Conservation (phyloP, 2,329 filamentous ascomycete genomes). For the Neocatenulostroma microsporum region DNA sequence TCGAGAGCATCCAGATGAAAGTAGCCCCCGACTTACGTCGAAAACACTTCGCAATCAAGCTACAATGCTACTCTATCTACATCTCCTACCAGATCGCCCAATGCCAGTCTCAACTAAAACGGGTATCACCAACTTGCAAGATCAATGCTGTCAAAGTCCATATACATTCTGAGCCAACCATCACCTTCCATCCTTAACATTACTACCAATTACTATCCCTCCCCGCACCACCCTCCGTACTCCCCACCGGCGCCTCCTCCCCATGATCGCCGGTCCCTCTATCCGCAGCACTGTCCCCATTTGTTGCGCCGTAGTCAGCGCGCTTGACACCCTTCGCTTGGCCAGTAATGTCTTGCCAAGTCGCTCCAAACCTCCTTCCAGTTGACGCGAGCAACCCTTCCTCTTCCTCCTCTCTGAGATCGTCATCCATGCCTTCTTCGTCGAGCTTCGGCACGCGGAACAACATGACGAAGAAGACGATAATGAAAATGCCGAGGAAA, state of each 20-base stretch:
- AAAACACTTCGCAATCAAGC: too few species aligned
- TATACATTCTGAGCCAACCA: too few species aligned
- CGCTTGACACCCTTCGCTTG: slow-evolving; percentile 35
- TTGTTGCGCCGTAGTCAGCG: slow-evolving; percentile 22
- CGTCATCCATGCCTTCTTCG: slow-evolving; percentile 71
- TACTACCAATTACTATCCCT: slow-evolving; percentile 7
- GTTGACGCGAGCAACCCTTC: slow-evolving; percentile 83
- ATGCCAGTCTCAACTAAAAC: too few species aligned
- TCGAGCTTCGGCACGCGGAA: slow-evolving; percentile 74
- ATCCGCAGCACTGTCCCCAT: slow-evolving; percentile 9
- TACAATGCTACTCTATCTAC: too few species aligned
- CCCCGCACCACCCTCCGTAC: slow-evolving; percentile 8
- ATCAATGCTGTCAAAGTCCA: too few species aligned
- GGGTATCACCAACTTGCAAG: too few species aligned
- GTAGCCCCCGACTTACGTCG: too few species aligned
- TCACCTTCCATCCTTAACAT: background rate
- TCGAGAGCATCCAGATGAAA: too few species aligned
- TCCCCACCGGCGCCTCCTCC: slow-evolving; percentile 9
- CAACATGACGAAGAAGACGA: slow-evolving; percentile 70
- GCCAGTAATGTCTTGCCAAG: slow-evolving; percentile 80
- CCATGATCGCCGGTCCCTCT: slow-evolving; percentile 12
- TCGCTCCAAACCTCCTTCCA: slow-evolving; percentile 70
- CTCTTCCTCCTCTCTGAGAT: slow-evolving; percentile 86
- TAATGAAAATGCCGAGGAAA: slow-evolving; percentile 71
- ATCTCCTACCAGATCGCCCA: too few species aligned